Conservation (phyloP, 345 rosid genomes). For the Dovyalis caffra region DNA sequence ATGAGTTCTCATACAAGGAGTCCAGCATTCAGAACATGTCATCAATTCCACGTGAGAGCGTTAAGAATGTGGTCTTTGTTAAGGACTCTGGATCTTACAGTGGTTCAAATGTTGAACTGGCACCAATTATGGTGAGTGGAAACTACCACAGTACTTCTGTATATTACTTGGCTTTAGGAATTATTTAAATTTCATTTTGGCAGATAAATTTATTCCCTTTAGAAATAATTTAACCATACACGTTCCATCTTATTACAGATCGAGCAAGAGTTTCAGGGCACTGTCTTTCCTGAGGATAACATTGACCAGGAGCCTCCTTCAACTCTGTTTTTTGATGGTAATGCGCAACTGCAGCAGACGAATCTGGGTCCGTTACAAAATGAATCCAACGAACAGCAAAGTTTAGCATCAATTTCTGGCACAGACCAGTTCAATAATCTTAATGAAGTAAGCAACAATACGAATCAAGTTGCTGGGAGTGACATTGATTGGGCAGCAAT, state of each 20-base stretch:
- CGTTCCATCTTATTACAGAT: slow-evolving; percentile 20
- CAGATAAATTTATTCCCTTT: not conserved
- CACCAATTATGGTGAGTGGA: slow-evolving; percentile 29
- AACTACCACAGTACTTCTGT: not conserved
- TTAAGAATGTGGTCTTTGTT: slow-evolving; percentile 6
- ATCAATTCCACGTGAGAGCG: slow-evolving; percentile 13
- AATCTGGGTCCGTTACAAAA: not conserved
- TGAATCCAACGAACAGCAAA: not conserved
- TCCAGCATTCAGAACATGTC: slow-evolving; percentile 9
- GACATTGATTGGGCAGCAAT: slow-evolving; percentile 37
- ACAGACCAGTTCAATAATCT: slow-evolving; percentile 14
- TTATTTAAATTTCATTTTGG: not conserved
- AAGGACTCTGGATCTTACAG: slow-evolving; percentile 14
- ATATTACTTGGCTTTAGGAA: not conserved
- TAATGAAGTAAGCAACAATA: slow-evolving; percentile 1
- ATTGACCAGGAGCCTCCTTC: slow-evolving; percentile 1
- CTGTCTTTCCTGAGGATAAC: slow-evolving; percentile 5
- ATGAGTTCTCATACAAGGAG: slow-evolving; percentile 20
- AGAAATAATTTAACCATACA: not conserved
- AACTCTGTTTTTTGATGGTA: not conserved
- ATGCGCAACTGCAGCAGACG: not conserved
- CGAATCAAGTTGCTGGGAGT: slow-evolving; percentile 10
- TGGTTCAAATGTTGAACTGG: slow-evolving; percentile 15
- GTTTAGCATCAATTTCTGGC: slow-evolving; percentile 17
- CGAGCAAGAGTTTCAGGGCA: slow-evolving; percentile 9